Conservation (phyloP, 257 asterid species). For the Marsdenia floribunda region DNA sequence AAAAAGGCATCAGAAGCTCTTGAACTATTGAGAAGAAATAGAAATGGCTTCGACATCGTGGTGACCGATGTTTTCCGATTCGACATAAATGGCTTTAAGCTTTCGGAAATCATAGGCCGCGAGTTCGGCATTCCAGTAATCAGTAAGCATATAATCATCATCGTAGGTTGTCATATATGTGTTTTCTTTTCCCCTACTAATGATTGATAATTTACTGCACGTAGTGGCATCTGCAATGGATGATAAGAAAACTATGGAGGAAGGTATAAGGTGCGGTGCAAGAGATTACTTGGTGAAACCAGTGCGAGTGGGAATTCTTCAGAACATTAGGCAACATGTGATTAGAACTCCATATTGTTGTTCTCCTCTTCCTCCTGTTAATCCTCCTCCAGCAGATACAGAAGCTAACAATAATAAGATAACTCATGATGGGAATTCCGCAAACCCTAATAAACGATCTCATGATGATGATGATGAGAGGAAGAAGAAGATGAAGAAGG, state of each 20-base stretch:
- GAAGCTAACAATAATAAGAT: neutral
- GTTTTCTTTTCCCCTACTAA: no score
- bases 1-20: slow-evolving; percentile 47
- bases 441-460: neutral
- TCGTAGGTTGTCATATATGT: no score
- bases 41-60: slow-evolving; percentile 49
- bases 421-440: neutral
- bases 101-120: slow-evolving; percentile 55
- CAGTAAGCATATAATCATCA: slow-evolving; percentile 37
- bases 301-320: slow-evolving; percentile 54
- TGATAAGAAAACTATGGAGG: slow-evolving; percentile 47
- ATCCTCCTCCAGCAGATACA: no score
- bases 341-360: no score
- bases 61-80: slow-evolving; percentile 68
- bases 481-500: no score
- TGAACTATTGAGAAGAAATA: slow-evolving; percentile 47
- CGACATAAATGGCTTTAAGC: slow-evolving; percentile 19
- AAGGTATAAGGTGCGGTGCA: slow-evolving; percentile 72
- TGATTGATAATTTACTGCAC: neutral
- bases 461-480: slow-evolving; percentile 36
- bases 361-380: slow-evolving; percentile 5
- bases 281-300: slow-evolving; percentile 74
- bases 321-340: slow-evolving; percentile 64
- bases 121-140: slow-evolving; percentile 73
- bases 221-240: slow-evolving; percentile 65